These are phyloP conservation scores for Acer campestre DNA, from an alignment of 345 rosid species.

Conservation along the genomic window DNA sequence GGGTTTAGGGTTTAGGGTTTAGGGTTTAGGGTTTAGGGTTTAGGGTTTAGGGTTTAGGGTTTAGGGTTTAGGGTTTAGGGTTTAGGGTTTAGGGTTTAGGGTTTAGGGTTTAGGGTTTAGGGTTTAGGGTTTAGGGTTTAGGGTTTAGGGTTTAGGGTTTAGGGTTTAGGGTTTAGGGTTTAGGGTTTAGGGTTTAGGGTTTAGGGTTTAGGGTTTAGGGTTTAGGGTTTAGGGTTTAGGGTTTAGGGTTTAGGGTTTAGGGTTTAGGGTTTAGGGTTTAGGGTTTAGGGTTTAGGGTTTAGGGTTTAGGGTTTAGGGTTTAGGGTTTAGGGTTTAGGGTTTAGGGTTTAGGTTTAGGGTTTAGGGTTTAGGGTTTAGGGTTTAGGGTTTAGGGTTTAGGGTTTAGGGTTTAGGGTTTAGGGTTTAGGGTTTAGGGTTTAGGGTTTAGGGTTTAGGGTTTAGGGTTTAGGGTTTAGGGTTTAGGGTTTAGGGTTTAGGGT, in stretches of 20 bases:
- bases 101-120: background rate
- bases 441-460: background rate
- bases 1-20: background rate
- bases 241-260: background rate
- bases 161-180: background rate
- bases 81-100: background rate
- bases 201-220: background rate
- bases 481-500: background rate
- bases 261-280: background rate
- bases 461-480: background rate
- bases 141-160: background rate
- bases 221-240: background rate
- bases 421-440: background rate
- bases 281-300: background rate
- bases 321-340: background rate
- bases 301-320: background rate
- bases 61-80: no score
- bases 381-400: background rate
- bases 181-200: background rate
- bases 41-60: background rate
- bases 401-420: background rate
- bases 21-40: background rate
- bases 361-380: background rate
- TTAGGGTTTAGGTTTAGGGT: background rate
- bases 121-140: background rate